A percentile compares a stretch with the other conserved stretches of the same genome.
Evolutionary conservation across 2,329 filamentous ascomycete species (phyloP).

Genomic region (Aureobasidium lini): DNA sequence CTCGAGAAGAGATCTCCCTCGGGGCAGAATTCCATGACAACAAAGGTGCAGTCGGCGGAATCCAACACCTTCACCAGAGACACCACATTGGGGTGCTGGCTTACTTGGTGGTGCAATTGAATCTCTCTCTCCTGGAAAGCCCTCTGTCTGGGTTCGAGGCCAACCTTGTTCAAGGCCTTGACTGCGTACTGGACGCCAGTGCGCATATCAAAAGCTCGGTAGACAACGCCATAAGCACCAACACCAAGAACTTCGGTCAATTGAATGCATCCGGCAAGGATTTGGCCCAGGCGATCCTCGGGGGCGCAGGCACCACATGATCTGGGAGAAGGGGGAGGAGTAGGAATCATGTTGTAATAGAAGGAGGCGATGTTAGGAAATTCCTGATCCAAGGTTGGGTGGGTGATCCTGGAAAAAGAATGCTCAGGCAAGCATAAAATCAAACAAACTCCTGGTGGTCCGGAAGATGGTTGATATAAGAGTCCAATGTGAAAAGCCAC

Average conservation of each 20-base stretch:
- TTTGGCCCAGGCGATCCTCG: constrained; percentile 77
- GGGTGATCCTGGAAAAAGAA: background rate
- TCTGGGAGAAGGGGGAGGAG: constrained; percentile 42
- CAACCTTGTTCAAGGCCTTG: constrained; percentile 92
- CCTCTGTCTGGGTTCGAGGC: constrained; percentile 78
- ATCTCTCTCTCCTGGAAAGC: constrained; percentile 93
- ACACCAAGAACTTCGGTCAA: constrained; percentile 81
- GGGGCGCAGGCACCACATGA: constrained; percentile 41
- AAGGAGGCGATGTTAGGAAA: constrained; percentile 36
- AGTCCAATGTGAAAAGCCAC: background rate
- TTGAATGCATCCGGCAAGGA: constrained; percentile 76
- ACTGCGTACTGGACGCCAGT: constrained; percentile 82
- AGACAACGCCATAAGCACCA: constrained; percentile 94
- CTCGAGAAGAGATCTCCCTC: constrained; percentile 96
- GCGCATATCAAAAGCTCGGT: constrained; percentile 77
- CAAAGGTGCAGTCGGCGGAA: constrained; percentile 84
- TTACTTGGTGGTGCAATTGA: constrained; percentile 80
- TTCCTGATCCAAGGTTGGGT: background rate
- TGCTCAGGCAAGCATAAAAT: constrained; percentile 13
- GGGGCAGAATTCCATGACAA: constrained; percentile 93
- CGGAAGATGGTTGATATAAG: constrained; percentile 5
- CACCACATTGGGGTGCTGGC: constrained; percentile 85
- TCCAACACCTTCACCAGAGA: constrained; percentile 92
- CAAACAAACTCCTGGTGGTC: constrained; percentile 7
- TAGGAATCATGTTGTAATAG: constrained; percentile 39